These are phyloP conservation scores for Rostrohypoxylon terebratum DNA, from an alignment of 495 filamentous ascomycete species.

Conservation along the genomic window DNA sequence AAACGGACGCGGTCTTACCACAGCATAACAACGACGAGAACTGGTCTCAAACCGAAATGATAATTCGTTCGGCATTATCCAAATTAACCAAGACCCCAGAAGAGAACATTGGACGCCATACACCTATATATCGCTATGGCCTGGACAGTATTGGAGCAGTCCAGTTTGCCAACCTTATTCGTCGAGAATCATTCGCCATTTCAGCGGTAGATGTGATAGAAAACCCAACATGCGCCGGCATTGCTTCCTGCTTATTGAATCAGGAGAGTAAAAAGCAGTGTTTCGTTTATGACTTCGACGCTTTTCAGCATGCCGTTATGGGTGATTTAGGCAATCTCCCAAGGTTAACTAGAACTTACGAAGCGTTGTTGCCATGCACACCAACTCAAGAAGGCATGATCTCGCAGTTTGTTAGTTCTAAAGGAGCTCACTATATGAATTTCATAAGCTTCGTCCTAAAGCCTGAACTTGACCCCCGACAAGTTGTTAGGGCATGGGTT, in stretches of 20 bases:
- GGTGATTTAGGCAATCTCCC: conserved; percentile 38
- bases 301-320: conserved; percentile 50
- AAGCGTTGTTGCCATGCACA: conserved; percentile 71
- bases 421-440: conserved; percentile 72
- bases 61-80: conserved; percentile 68
- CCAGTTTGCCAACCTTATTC: conserved; percentile 74
- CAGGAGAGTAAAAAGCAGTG: conserved; percentile 24
- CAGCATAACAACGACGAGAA: conserved; percentile 19
- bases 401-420: conserved; percentile 67
- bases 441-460: conserved; percentile 61
- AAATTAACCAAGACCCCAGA: conserved; percentile 63
- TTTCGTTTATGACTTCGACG: conserved; percentile 59
- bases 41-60: conserved; percentile 64
- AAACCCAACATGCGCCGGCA: conserved; percentile 62
- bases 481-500: conserved; percentile 68
- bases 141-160: conserved; percentile 91
- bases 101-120: conserved; percentile 66
- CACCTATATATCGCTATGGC: conserved; percentile 84
- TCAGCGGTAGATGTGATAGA: conserved; percentile 77
- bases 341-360: conserved; percentile 37
- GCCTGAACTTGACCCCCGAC: conserved; percentile 9
- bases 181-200: conserved; percentile 65
- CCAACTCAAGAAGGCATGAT: conserved; percentile 73
- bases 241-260: conserved; percentile 51
- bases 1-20: not conserved